These are phyloP conservation scores for Coemansia sp. DNA, from an alignment of 192 early-diverging fungal genomes.

Conservation along the genomic window DNA sequence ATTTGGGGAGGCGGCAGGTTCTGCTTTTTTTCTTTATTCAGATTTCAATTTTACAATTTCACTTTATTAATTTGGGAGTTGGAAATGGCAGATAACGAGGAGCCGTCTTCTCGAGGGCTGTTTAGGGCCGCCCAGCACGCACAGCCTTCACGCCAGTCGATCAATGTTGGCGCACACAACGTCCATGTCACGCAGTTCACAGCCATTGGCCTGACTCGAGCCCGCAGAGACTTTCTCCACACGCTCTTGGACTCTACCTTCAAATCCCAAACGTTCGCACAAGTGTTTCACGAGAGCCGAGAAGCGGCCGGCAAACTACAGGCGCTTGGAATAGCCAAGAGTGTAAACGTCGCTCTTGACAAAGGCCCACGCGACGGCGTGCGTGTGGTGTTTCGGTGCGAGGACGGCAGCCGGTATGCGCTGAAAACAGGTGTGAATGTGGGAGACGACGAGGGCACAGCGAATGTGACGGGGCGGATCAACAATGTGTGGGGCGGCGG, in stretches of 20 bases:
- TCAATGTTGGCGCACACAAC: constrained; percentile 14
- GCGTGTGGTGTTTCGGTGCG: constrained; percentile 71
- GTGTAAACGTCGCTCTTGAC: constrained; percentile 24
- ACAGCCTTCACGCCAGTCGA: too few relatives aligned
- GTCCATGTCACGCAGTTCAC: constrained; percentile 8
- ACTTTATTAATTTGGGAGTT: too few relatives aligned
- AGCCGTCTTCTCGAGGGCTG: too few relatives aligned
- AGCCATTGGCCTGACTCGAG: constrained; percentile 28
- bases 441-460: constrained; percentile 83
- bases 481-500: constrained; percentile 88
- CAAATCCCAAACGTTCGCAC: constrained; percentile 21
- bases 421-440: constrained; percentile 88
- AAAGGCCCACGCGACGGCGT: constrained; percentile 21
- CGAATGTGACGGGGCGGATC: constrained; percentile 68
- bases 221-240: constrained; percentile 25
- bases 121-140: too few relatives aligned
- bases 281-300: constrained; percentile 28
- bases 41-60: too few relatives aligned
- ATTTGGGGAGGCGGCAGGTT: too few relatives aligned
- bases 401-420: constrained; percentile 71
- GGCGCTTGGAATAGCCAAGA: constrained; percentile 43
- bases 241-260: constrained; percentile 17
- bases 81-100: too few relatives aligned
- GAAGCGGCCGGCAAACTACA: constrained; percentile 40
- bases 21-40: too few relatives aligned